Percentiles rank a stretch among this genome's conserved stretches.
Evolutionary conservation across 495 filamentous ascomycete genomes (phyloP).

Genomic region (Penicillium turbatum): DNA sequence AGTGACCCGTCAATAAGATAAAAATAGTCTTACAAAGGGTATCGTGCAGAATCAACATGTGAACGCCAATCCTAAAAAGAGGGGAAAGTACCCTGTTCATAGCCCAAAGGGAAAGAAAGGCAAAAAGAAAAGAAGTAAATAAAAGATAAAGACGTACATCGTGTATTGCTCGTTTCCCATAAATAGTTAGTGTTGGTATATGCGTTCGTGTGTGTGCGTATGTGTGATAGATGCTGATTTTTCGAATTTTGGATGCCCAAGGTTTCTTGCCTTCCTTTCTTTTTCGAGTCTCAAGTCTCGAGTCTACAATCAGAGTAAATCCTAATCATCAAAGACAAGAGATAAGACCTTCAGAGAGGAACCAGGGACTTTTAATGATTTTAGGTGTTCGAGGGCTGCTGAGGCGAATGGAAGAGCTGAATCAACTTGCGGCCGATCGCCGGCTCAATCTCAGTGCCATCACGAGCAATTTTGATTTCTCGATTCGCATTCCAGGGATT

Average conservation of each 20-base stretch:
- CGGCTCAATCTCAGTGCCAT: conserved; percentile 92
- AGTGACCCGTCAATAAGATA: too few relatives aligned
- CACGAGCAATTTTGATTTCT: conserved; percentile 94
- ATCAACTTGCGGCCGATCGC: conserved; percentile 71
- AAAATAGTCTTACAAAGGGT: not conserved
- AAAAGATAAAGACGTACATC: conserved; percentile 19
- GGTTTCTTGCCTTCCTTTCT: too few relatives aligned
- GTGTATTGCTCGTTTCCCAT: conserved; percentile 31
- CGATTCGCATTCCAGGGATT: conserved; percentile 96
- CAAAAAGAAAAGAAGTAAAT: conserved; percentile 5
- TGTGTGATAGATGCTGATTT: not conserved
- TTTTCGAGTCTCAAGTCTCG: too few relatives aligned
- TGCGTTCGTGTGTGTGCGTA: not conserved
- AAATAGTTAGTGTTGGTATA: not conserved
- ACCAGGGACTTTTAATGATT: too few relatives aligned
- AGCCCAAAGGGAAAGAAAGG: not conserved
- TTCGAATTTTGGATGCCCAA: not conserved
- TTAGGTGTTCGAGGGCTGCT: too few relatives aligned
- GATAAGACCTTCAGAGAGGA: too few relatives aligned
- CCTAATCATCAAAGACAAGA: too few relatives aligned
- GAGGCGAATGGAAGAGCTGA: conserved; percentile 62
- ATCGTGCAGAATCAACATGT: not conserved
- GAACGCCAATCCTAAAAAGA: not conserved
- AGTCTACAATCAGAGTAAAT: too few relatives aligned
- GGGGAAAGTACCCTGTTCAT: not conserved